A percentile compares a stretch with the other conserved stretches of the same genome.
phyloP scores from a whole-genome alignment of 768 basidiomycete genomes.

The Kwoniella pini region DNA sequence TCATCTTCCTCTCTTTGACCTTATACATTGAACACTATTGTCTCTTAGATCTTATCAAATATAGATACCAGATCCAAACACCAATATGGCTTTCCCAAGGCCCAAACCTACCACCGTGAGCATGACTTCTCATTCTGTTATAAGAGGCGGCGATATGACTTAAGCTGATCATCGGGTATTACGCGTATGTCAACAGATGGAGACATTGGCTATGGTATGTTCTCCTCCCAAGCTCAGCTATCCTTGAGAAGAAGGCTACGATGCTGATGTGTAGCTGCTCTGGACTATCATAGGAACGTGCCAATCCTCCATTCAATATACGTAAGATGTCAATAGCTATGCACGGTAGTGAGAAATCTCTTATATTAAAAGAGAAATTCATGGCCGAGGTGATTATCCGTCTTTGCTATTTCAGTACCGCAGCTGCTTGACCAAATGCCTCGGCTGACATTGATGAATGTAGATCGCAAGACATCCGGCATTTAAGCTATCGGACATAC shows the following conservation, averaged over 20 bases:
- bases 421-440: background rate
- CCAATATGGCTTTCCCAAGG: conserved; percentile 46
- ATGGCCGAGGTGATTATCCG: conserved; percentile 50
- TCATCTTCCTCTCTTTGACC: background rate
- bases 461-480: conserved; percentile 56
- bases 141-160: too few relatives aligned
- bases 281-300: conserved; percentile 40
- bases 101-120: conserved; percentile 51
- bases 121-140: background rate
- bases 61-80: too few relatives aligned
- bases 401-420: too few relatives aligned
- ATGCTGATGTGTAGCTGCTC: background rate
- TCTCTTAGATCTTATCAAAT: too few relatives aligned
- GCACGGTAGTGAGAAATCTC: conserved; percentile 53
- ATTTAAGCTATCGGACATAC: conserved; percentile 56
- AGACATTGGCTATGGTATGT: conserved; percentile 50
- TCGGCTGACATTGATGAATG: background rate
- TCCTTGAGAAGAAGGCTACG: too few relatives aligned
- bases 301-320: conserved; percentile 50
- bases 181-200: conserved; percentile 33
- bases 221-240: background rate
- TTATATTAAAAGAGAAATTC: conserved; percentile 53
- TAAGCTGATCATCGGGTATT: background rate
- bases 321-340: conserved; percentile 51
- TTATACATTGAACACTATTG: background rate